These are phyloP conservation scores for Conoideocrella luteorostrata DNA, from an alignment of 2,329 filamentous ascomycete species.

Conservation along the genomic window DNA sequence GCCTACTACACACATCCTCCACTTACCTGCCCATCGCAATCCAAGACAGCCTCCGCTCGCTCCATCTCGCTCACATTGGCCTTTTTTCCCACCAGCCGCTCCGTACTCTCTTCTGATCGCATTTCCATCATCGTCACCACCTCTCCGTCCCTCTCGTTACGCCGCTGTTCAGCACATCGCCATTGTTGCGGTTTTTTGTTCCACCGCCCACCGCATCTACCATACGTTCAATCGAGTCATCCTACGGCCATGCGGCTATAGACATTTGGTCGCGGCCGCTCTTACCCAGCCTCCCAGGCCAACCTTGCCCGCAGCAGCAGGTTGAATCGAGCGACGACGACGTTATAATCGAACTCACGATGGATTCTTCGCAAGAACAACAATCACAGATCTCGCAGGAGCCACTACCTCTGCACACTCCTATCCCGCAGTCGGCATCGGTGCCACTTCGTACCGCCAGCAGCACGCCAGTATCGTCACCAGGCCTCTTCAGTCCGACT, in stretches of 20 bases:
- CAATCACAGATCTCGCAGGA: slow-evolving; percentile 4
- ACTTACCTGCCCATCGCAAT: slow-evolving; percentile 1
- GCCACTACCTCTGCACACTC: slow-evolving; percentile 21
- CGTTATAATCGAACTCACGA: slow-evolving; percentile 8
- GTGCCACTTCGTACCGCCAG: slow-evolving; percentile 41
- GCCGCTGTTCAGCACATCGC: background rate
- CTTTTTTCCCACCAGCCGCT: background rate
- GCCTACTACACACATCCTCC: slow-evolving; percentile 1
- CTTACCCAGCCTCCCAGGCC: slow-evolving; percentile 7
- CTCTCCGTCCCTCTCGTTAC: background rate
- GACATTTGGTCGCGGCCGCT: slow-evolving; percentile 9
- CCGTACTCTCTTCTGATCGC: background rate
- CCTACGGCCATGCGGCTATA: slow-evolving; percentile 12
- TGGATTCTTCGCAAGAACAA: slow-evolving; percentile 11
- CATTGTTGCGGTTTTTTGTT: too few relatives aligned
- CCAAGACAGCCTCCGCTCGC: slow-evolving; percentile 5
- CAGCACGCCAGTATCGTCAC: slow-evolving; percentile 55
- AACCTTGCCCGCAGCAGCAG: slow-evolving; percentile 11
- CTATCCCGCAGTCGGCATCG: slow-evolving; percentile 29
- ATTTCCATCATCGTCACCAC: background rate
- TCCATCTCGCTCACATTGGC: slow-evolving; percentile 1
- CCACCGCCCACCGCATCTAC: background rate
- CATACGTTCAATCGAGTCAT: background rate
- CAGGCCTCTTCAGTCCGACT: slow-evolving; percentile 53
- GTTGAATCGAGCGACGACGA: slow-evolving; percentile 10